A percentile compares a stretch with the other conserved stretches of the same genome.
These are phyloP conservation scores for Ambrosia artemisiifolia DNA, from an alignment of 129 eudicot genomes.

Conservation along the genomic window DNA sequence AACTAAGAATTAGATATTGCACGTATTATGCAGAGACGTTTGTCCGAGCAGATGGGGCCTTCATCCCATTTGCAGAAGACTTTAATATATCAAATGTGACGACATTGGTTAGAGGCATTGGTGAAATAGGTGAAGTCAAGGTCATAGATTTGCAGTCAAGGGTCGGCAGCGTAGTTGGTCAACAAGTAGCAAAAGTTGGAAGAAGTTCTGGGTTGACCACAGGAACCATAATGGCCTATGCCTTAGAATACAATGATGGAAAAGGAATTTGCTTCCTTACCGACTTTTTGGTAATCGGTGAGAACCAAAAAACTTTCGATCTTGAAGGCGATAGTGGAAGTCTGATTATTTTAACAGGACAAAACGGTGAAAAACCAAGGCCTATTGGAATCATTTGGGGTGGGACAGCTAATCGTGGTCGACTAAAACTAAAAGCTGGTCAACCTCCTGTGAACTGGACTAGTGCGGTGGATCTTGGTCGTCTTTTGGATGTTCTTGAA, in stretches of 20 bases:
- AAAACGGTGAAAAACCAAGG: conserved; percentile 62
- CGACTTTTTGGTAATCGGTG: conserved; percentile 81
- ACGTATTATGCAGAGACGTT: conserved; percentile 63
- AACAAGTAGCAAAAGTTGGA: conserved; percentile 80
- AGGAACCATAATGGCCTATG: conserved; percentile 89
- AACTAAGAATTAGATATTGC: conserved; percentile 18
- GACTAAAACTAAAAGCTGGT: conserved; percentile 67
- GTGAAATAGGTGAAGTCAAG: conserved; percentile 74
- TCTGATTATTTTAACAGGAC: conserved; percentile 63
- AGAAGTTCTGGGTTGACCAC: conserved; percentile 87
- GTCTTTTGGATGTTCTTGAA: conserved; percentile 82
- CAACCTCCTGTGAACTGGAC: conserved; percentile 87
- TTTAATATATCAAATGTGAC: conserved; percentile 54
- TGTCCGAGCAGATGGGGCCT: conserved; percentile 93
- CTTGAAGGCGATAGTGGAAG: conserved; percentile 97
- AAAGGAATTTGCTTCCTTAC: conserved; percentile 86
- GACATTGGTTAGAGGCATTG: conserved; percentile 64
- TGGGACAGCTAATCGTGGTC: conserved; percentile 90
- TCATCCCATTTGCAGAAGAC: conserved; percentile 81
- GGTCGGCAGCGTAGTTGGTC: conserved; percentile 65
- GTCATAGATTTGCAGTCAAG: conserved; percentile 77
- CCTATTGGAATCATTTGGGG: conserved; percentile 95
- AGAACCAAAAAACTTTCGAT: conserved; percentile 80
- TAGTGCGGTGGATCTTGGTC: conserved; percentile 84
- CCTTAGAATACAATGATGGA: conserved; percentile 76